phyloP scores from a whole-genome alignment of 2,329 filamentous ascomycete species.

The Cercospora janseana region DNA sequence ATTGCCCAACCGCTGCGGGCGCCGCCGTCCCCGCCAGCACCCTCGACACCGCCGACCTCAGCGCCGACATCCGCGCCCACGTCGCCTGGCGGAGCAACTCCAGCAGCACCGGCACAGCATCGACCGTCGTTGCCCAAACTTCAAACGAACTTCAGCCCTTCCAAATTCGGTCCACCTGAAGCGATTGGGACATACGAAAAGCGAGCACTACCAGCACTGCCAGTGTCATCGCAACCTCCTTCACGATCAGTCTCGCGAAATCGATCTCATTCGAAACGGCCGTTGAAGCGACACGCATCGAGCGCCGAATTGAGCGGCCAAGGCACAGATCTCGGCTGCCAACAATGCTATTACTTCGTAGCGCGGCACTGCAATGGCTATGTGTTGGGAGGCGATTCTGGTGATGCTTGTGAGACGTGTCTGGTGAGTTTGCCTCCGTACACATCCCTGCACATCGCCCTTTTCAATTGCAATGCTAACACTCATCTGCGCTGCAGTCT shows the following conservation, averaged over 20 bases:
- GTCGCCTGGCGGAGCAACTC: constrained; percentile 7
- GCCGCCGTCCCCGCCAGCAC: constrained; percentile 6
- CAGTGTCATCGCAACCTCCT: constrained; percentile 13
- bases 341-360: constrained; percentile 40
- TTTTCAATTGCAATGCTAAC: constrained; percentile 11
- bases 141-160: constrained; percentile 23
- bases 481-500: constrained; percentile 28
- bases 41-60: constrained; percentile 17
- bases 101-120: background rate
- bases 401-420: constrained; percentile 38
- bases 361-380: constrained; percentile 40
- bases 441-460: background rate
- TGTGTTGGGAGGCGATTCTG: constrained; percentile 36
- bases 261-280: constrained; percentile 15
- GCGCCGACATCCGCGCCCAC: background rate
- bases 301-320: background rate
- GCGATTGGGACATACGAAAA: constrained; percentile 26
- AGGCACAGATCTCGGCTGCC: constrained; percentile 34
- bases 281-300: constrained; percentile 7
- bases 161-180: constrained; percentile 25
- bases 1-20: constrained; percentile 7
- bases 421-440: constrained; percentile 26
- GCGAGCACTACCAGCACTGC: constrained; percentile 25
- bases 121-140: constrained; percentile 31
- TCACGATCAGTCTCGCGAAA: constrained; percentile 13